Evolutionary conservation across 2,329 filamentous ascomycete species (phyloP).

Genomic region (Diaporthe sp.): DNA sequence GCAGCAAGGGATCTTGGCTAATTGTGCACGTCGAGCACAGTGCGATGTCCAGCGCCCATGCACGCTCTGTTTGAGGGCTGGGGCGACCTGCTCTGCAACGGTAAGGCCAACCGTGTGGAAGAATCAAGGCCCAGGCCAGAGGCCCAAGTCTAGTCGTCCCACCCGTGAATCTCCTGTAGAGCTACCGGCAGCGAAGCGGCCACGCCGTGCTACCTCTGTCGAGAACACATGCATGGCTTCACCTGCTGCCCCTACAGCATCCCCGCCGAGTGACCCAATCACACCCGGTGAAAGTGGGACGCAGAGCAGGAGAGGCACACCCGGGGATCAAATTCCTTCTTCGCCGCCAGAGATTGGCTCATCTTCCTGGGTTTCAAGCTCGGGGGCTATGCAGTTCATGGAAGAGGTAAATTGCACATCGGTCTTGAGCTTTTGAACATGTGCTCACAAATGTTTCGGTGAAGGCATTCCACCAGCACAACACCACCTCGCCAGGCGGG

Average conservation of each 20-base stretch:
- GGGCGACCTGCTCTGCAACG: background rate
- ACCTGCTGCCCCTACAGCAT: background rate
- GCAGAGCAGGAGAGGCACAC: background rate
- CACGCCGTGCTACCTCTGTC: background rate
- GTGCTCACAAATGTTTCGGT: background rate
- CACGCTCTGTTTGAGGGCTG: background rate
- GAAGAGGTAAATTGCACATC: background rate
- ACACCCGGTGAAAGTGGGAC: background rate
- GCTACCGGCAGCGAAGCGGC: background rate
- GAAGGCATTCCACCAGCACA: background rate
- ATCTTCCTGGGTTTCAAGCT: background rate
- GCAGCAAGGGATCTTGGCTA: background rate
- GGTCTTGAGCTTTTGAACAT: too few relatives aligned
- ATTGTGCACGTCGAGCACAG: background rate
- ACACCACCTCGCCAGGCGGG: slow-evolving; percentile 1
- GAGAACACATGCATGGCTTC: background rate
- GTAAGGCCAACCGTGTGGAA: slow-evolving; percentile 6
- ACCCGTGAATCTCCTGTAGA: background rate
- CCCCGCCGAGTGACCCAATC: background rate
- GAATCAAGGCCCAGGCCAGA: background rate
- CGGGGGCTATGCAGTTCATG: slow-evolving; percentile 1
- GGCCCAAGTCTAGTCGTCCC: background rate
- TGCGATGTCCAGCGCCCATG: slow-evolving; percentile 12
- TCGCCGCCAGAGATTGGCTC: background rate
- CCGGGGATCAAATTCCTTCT: background rate